A percentile compares a stretch with the other conserved stretches of the same genome.
These are phyloP conservation scores for Gamsiella multidivaricata DNA, from an alignment of 192 early-diverging fungal genomes.

Conservation along the genomic window DNA sequence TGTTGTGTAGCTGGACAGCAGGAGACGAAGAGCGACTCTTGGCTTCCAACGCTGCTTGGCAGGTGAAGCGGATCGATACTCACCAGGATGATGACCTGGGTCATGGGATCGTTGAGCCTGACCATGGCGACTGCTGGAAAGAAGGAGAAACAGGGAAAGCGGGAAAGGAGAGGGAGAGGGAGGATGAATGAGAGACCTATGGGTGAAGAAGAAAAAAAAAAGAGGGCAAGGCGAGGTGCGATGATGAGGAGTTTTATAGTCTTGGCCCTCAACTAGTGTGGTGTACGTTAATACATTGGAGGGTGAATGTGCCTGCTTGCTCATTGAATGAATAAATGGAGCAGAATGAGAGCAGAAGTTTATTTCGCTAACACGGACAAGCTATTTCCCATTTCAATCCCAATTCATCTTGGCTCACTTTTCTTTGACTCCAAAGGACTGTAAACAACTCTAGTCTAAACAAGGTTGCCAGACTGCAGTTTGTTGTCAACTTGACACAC, in stretches of 20 bases:
- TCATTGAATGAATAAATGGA: neutral
- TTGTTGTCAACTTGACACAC: too few relatives aligned
- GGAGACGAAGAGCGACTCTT: neutral
- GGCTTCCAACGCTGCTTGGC: too few relatives aligned
- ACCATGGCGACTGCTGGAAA: constrained; percentile 3
- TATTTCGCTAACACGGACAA: too few relatives aligned
- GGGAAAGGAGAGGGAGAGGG: neutral
- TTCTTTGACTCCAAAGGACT: too few relatives aligned
- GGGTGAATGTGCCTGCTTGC: neutral
- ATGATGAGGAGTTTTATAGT: constrained; percentile 20
- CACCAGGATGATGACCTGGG: constrained; percentile 51
- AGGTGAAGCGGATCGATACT: constrained; percentile 1
- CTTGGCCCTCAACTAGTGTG: neutral
- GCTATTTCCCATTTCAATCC: neutral
- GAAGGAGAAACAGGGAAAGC: neutral
- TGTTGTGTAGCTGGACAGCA: too few relatives aligned
- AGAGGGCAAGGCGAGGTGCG: neutral
- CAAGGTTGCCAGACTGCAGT: too few relatives aligned
- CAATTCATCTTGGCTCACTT: neutral
- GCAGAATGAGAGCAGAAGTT: too few relatives aligned
- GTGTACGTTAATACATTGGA: neutral
- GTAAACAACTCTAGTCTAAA: too few relatives aligned
- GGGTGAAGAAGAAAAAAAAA: constrained; percentile 19
- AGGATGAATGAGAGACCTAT: constrained; percentile 20
- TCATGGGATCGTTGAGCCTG: constrained; percentile 38